Base-by-base conservation (phyloP, 768 basidiomycete species). In the Leccinum uliginosum region DNA sequence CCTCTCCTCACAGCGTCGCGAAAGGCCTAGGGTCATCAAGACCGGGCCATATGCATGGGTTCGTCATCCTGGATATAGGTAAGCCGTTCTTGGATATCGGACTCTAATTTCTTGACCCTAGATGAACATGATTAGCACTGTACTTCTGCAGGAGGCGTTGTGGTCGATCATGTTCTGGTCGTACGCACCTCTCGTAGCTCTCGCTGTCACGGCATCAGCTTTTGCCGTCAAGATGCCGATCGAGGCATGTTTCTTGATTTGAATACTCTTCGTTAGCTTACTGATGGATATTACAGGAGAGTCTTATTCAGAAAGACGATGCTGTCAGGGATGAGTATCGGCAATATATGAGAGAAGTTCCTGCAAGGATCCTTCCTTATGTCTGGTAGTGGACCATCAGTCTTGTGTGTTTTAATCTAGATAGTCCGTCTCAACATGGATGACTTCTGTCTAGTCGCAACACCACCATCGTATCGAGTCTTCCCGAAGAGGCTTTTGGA, bases 21-120 rank as follows among this genome's bases (percentile, higher is more conserved):
- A 74, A 51, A 71, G 69, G 32, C 40, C 66, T 11, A 65, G 62
- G 50, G 17, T 75, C 34, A 68, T 74, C 50, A 60, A 65, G 32
- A 68, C 62, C 0, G 74, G 74, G 9, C 72, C 71, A 0, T 74
- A 74, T 56, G 63, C 63, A 24, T 65, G 68, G 54, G 64, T 74
- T 50, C 73, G 73, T 40, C 74, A 74, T 44, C 74, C 74, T 1
- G 34, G 54, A 2, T 74, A 72, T 48, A 63, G 57, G 72, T 65
- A 43, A 29, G 71, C 53, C 7, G 6, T 48, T 44, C 34, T 29
- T 24, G 6, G 34, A 17, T 34, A 11, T 21, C 3, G 9, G 6
- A 27, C 3, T 8, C 10, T 5, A 26, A 14, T 23, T 19, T 12
- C 17, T n/a, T 47, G 38, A 54, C 21, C 6, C 11, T 15, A 8